phyloP scores from a whole-genome alignment of 1,284 basidiomycete genomes.

The Grifola frondosa region DNA sequence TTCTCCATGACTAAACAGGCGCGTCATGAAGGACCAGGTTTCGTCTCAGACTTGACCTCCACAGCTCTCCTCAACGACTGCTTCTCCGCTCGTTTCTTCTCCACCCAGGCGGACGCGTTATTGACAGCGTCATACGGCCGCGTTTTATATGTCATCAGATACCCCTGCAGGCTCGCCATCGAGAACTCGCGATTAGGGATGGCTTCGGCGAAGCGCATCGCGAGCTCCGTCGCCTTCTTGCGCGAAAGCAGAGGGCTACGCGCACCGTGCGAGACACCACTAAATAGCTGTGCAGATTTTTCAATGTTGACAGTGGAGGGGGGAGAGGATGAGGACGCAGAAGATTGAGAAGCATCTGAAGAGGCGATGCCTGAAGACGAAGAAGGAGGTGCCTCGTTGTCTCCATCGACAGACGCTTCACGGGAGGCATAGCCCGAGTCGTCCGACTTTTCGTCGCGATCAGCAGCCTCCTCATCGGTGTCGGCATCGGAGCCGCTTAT shows the following conservation, averaged over 20 bases:
- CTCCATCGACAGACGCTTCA: conserved; percentile 1
- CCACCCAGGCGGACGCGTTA: conserved; percentile 27
- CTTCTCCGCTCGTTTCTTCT: conserved; percentile 24
- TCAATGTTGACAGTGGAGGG: conserved; percentile 14
- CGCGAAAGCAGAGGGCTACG: conserved; percentile 36
- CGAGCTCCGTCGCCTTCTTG: conserved; percentile 42
- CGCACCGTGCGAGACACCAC: conserved; percentile 33
- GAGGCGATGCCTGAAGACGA: neutral
- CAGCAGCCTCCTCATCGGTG: conserved; percentile 9
- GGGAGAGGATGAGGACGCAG: conserved; percentile 1
- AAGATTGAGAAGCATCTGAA: conserved; percentile 5
- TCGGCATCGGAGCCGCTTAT: conserved; percentile 22
- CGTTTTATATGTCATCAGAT: conserved; percentile 69
- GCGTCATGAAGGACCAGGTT: too few species aligned
- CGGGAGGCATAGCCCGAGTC: conserved; percentile 21
- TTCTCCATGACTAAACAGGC: too few species aligned
- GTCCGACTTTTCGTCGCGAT: conserved; percentile 10
- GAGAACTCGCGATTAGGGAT: conserved; percentile 69
- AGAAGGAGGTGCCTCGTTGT: neutral
- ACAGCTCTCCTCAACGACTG: too few species aligned
- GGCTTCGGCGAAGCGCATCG: conserved; percentile 52
- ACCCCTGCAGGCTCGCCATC: conserved; percentile 75
- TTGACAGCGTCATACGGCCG: conserved; percentile 57
- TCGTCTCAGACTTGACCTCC: too few species aligned
- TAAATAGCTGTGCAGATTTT: conserved; percentile 13